Conservation (phyloP, 1,139 yeast species). For the Lodderomyces metapsilosis region DNA sequence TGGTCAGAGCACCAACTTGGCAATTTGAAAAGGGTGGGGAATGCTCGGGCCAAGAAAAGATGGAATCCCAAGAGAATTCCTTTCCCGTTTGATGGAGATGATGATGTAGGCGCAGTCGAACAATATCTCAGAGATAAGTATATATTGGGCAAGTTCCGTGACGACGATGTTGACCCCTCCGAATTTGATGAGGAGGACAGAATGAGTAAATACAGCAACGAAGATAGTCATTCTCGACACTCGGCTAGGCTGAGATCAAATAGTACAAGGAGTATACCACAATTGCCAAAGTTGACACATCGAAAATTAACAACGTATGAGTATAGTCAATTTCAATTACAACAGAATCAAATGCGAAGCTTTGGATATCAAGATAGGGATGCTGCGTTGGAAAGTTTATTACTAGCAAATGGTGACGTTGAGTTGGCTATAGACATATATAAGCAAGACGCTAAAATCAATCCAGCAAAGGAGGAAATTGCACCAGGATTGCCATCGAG, state of each 20-base stretch:
- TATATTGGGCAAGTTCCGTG: constrained; percentile 43
- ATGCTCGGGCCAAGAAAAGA: constrained; percentile 57
- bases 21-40: constrained; percentile 59
- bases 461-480: constrained; percentile 35
- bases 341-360: constrained; percentile 37
- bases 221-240: constrained; percentile 10
- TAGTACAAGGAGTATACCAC: constrained; percentile 15
- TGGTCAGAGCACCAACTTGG: constrained; percentile 69
- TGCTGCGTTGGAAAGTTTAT: constrained; percentile 49
- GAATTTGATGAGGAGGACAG: constrained; percentile 27
- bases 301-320: constrained; percentile 45
- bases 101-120: constrained; percentile 48
- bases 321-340: constrained; percentile 36
- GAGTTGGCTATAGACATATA: constrained; percentile 49
- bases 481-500: constrained; percentile 51
- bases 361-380: constrained; percentile 51
- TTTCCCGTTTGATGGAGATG: constrained; percentile 70
- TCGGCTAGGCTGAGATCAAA: constrained; percentile 25
- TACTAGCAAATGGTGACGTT: constrained; percentile 46
- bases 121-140: constrained; percentile 56
- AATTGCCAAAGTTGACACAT: constrained; percentile 39
- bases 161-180: constrained; percentile 25
- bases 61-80: constrained; percentile 66
- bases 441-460: constrained; percentile 37
- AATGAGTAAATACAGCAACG: constrained; percentile 15